Conservation (phyloP, 177 flowering plant species). For the Vitis hybrid region DNA sequence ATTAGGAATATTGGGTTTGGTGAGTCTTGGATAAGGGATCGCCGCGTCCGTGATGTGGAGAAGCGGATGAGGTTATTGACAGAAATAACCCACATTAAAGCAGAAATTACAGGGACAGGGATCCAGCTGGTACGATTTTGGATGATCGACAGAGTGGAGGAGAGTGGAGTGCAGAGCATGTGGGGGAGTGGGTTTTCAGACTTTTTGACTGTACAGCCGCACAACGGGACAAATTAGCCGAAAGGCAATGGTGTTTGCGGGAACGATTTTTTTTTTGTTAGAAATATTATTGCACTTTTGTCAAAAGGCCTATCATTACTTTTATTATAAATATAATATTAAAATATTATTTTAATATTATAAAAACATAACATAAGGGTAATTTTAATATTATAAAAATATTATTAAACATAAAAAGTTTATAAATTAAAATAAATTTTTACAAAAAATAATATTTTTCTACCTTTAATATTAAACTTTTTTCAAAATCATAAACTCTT, state of each 20-base stretch:
- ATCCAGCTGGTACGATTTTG: conserved; percentile 17
- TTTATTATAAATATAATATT: too few relatives aligned
- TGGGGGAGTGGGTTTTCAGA: not conserved
- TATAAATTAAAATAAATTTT: too few relatives aligned
- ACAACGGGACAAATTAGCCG: too few relatives aligned
- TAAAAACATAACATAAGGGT: not conserved
- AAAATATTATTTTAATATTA: too few relatives aligned
- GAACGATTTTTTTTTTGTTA: not conserved
- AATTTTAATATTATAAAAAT: too few relatives aligned
- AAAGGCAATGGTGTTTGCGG: too few relatives aligned
- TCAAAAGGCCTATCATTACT: too few relatives aligned
- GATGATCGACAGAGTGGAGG: not conserved
- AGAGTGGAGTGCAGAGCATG: not conserved
- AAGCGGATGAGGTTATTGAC: not conserved
- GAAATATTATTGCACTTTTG: not conserved
- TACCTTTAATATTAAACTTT: not conserved
- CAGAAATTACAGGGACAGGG: conserved; percentile 13
- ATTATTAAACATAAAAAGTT: too few relatives aligned
- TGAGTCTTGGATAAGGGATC: not conserved
- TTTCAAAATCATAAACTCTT: too few relatives aligned
- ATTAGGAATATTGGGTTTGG: not conserved
- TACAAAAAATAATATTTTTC: too few relatives aligned
- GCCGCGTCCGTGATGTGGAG: conserved; percentile 7
- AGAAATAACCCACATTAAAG: not conserved
- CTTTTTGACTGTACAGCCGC: too few relatives aligned